Base-by-base conservation (phyloP, 2,329 filamentous ascomycete species). In the Colletotrichum sp. region DNA sequence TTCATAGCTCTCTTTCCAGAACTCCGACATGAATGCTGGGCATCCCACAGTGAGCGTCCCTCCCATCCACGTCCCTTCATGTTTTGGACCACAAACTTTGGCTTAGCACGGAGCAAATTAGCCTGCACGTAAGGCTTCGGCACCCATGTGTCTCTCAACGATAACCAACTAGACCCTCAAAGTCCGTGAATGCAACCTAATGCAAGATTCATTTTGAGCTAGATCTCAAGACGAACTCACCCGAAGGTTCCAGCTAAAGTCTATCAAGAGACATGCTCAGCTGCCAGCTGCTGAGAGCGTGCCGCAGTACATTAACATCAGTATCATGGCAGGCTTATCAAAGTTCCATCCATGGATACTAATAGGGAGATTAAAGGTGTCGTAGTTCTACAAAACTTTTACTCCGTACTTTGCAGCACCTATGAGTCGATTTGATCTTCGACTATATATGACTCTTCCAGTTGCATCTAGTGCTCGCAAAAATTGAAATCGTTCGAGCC, bases 401-500 rank as follows among this genome's bases (percentile, higher is more conserved):
- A 21, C 10, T 49, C 44, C n/a, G n/a, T 21, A 13, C 10, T 21
- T 5, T 21, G 3, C 6, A 52, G 44, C 44, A 13, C 44, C 6
- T 21, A 8, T 52, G 10, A 52, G 44, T 8, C 44, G 10, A 21
- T 21, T 52, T 52, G 44, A 3, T 5, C n/a, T 52, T 13, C 6
- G n/a, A 52, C 10, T 13, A 18, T 2, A 3, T 18, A 5, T 28
- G 5, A 18, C 24, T 21, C 7, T 16, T 21, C 13, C 1, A 8
- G 12, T 4, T 10, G 13, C 18, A 26, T 8, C 7, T 71, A 81
- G 64, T 83, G 80, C 69, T 82, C 81, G 13, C 81, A 81, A 49
- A 82, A 82, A 10, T 67, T 79, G 65, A 77, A 81, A 5, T 16
- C 26, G 8, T 76, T 36, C 21, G 78, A 71, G 26, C 4, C 1